Evolutionary conservation across 106 monocot species (phyloP), one percentile per base, ranked within the genome.

Genomic region (Dioscorea alata): DNA sequence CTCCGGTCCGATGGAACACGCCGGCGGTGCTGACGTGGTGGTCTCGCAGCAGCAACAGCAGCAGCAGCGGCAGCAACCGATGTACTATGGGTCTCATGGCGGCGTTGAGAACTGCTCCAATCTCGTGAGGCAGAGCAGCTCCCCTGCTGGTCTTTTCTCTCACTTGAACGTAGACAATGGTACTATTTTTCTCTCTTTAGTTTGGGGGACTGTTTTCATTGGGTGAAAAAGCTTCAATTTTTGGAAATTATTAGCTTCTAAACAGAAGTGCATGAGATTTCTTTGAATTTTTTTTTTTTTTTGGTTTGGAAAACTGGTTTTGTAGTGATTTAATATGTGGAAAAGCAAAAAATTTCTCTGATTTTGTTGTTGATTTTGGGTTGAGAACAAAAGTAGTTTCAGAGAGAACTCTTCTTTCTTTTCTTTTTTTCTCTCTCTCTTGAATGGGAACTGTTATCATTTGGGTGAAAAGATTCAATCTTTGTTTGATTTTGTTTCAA

Each of bases 91-190:
- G 68, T 1, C 50, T 77, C 52, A 75, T 84, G 22, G 35, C 68
- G 42, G 48, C 58, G 63, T 33, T 59, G 73, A 64, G 13, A 51
- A 21, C 62, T 14, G 62, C 23, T 57, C 71, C 21, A 71, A 71
- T 60, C 72, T 80, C 61, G 74, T 83, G 63, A 76, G 86, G 32
- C 79, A 82, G 48, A 87, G 76, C 34, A 87, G 86, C 80, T 87
- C 86, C 42, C 86, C 86, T 12, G 83, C 83, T 20, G 86, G 83
- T 16, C 68, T 87, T 57, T 80, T 83, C 70, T 56, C 76, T 65
- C 74, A 82, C 49, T 68, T 82, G 48, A 76, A 71, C 59, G 76
- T 71, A 13, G 86, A 74, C 51, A 83, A 75, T 48, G 82, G 86
- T 85, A 78, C 34, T 16, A 61, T 53, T 24, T 66, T 18, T 48